These are phyloP conservation scores for Myrica gale DNA, from an alignment of 306 rosid species.

Conservation along the genomic window DNA sequence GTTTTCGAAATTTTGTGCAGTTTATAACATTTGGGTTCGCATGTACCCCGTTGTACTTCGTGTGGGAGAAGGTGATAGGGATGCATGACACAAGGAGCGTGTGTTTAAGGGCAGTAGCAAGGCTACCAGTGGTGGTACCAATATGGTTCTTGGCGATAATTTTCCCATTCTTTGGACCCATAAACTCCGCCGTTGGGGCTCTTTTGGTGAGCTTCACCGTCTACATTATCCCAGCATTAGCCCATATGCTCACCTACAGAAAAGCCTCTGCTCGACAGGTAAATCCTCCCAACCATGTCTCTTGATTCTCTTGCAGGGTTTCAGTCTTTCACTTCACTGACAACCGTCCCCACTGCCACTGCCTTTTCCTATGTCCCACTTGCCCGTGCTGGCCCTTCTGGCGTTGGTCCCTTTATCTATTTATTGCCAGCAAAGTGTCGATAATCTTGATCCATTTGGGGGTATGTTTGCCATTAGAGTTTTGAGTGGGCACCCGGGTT, in stretches of 20 bases:
- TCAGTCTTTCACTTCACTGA: not conserved
- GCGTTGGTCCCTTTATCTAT: too few relatives aligned
- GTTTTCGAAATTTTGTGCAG: slow-evolving; percentile 42
- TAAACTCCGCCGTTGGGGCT: slow-evolving; percentile 94
- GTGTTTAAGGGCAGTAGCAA: slow-evolving; percentile 76
- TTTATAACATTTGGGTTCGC: slow-evolving; percentile 97
- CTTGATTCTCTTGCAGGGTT: not conserved
- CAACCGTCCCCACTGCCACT: not conserved
- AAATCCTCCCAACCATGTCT: not conserved
- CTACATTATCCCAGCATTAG: slow-evolving; percentile 77
- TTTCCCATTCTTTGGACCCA: slow-evolving; percentile 96
- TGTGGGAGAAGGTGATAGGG: slow-evolving; percentile 98
- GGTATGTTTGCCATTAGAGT: slow-evolving; percentile 30
- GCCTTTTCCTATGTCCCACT: not conserved
- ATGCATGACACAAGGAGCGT: slow-evolving; percentile 93
- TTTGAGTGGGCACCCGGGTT: slow-evolving; percentile 35
- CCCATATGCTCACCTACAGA: slow-evolving; percentile 90
- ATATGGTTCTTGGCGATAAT: slow-evolving; percentile 95
- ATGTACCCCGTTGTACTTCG: slow-evolving; percentile 93
- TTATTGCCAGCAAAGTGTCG: slow-evolving; percentile 13
- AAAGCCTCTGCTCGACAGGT: slow-evolving; percentile 88
- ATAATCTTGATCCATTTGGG: slow-evolving; percentile 19
- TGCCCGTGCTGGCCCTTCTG: not conserved
- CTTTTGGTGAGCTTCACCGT: slow-evolving; percentile 95
- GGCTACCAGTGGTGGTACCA: slow-evolving; percentile 92